Evolutionary conservation across 2,329 filamentous ascomycete species (phyloP), one percentile per base, ranked within the genome.

Genomic region (Fusarium dimerum): DNA sequence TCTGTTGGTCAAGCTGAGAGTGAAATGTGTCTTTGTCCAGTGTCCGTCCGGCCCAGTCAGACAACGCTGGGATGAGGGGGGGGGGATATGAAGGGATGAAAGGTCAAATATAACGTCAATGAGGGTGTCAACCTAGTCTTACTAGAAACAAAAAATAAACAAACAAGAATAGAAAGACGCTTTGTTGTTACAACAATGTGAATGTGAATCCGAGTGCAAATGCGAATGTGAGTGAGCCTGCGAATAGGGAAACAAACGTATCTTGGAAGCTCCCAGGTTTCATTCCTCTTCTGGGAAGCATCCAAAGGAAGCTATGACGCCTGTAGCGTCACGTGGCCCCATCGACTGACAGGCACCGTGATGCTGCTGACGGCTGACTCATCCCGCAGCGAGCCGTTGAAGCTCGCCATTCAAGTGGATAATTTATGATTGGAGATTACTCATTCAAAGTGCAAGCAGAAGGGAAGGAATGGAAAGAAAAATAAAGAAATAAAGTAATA

Each of bases 21-120:
- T 51, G 56, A 52, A 57, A 64, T 55, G 52, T 64, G 62, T 63
- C 62, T 63, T 57, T 52, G 55, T 45, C 51, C 51, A 50, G 29
- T 48, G 41, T 47, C 41, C 51, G 45, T 53, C 54, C 52, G 32
- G 32, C 11, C 43, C 43, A 2, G 29, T 48, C 43, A 2, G 29
- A 38, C 15, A n/a, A 52, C 40, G 40, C 41, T 55, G 34, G 47
- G 54, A 43, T 41, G 16, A 44, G 38, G 17, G 26, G 38, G 38
- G 17, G 26, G 38, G 29, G 38, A 26, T 46, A 40, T 36, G 46
- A 38, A 26, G 43, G 51, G 50, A 46, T 16, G 39, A 32, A 34
- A 43, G 32, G 12, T 17, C 39, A 40, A 2, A 32, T 34, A 38
- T 36, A 45, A 15, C 4, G 13, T 11, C 32, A 36, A 36, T 12